A percentile compares a stretch with the other conserved stretches of the same genome.
phyloP scores from a whole-genome alignment of 805 yeast genomes.

The Lachancea nothofagi region DNA sequence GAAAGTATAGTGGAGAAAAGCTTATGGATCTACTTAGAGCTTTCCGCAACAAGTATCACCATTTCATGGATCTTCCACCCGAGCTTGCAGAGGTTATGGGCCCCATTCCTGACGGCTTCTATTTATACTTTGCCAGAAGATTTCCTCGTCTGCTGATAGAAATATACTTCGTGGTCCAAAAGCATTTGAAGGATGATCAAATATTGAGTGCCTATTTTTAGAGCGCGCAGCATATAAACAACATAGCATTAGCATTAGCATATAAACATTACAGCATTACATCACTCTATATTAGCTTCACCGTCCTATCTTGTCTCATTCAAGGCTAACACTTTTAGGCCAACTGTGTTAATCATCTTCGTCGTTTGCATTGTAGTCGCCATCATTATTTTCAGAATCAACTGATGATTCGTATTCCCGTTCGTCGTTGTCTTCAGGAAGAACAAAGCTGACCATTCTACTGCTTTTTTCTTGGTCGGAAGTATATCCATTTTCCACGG shows the following conservation, averaged over 20 bases:
- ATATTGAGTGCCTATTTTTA: slow-evolving; percentile 44
- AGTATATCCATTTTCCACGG: not conserved
- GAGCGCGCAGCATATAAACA: not conserved
- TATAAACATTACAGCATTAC: no score
- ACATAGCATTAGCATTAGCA: slow-evolving; percentile 3
- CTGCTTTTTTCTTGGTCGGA: slow-evolving; percentile 4
- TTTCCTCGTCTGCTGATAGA: slow-evolving; percentile 80
- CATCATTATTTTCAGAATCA: no score
- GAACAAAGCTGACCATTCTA: slow-evolving; percentile 8
- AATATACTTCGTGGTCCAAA: slow-evolving; percentile 57
- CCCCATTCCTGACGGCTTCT: slow-evolving; percentile 80
- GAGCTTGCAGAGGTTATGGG: slow-evolving; percentile 61
- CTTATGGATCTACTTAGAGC: slow-evolving; percentile 86
- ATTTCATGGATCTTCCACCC: slow-evolving; percentile 81
- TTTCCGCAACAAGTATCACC: slow-evolving; percentile 89
- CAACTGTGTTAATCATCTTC: not conserved
- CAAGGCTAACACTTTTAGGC: no score
- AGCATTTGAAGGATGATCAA: slow-evolving; percentile 58
- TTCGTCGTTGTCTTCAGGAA: slow-evolving; percentile 5
- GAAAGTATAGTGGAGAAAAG: slow-evolving; percentile 76
- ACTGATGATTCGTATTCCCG: not conserved
- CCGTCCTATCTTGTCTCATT: no score
- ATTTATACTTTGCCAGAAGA: slow-evolving; percentile 61
- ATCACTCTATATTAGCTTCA: no score
- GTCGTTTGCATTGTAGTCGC: not conserved